Evolutionary conservation across 345 rosid species (phyloP).

Genomic region (Rhodamnia argentea): DNA sequence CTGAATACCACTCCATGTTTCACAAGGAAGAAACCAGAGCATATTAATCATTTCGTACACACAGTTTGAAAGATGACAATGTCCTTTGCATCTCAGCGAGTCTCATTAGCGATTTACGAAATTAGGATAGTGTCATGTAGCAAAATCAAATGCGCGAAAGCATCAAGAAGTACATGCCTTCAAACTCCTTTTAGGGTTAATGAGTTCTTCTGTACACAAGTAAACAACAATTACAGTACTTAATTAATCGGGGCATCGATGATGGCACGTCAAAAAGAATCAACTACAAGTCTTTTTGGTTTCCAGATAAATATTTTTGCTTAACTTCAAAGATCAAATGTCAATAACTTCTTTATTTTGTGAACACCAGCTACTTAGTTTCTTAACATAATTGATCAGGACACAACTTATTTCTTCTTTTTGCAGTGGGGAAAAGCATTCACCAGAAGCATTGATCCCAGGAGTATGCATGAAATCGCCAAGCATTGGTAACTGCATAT

Average conservation of each 20-base stretch:
- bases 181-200: background rate
- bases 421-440: background rate
- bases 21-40: background rate
- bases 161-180: background rate
- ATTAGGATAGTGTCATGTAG: background rate
- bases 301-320: background rate
- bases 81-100: background rate
- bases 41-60: background rate
- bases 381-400: background rate
- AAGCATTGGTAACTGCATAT: background rate
- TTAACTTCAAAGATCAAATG: background rate
- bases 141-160: background rate
- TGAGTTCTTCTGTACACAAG: background rate
- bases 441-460: background rate
- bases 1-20: background rate
- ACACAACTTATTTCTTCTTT: background rate
- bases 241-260: background rate
- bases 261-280: background rate
- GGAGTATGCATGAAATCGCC: background rate
- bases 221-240: background rate
- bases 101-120: background rate
- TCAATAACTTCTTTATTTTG: background rate
- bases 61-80: background rate
- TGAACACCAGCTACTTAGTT: background rate
- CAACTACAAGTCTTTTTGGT: background rate